Evolutionary conservation across 2,329 filamentous ascomycete genomes (phyloP).

Genomic region (Alternaria burnsii): DNA sequence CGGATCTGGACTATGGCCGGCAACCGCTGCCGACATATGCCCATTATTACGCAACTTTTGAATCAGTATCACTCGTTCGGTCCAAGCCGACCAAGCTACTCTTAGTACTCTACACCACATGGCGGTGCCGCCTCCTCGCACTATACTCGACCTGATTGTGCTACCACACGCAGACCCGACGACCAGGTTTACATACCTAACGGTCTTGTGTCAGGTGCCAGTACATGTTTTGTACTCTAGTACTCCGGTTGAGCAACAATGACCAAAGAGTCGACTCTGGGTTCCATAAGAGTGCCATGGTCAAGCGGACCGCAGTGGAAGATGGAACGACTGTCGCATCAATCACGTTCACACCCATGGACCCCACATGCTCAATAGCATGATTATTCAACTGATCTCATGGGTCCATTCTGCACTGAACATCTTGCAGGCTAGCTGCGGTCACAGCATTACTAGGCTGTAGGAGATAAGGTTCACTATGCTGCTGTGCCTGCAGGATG

Average conservation of each 20-base stretch:
- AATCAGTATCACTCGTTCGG: conserved; percentile 12
- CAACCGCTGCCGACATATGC: not conserved
- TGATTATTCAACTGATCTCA: not conserved
- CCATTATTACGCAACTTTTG: conserved; percentile 1
- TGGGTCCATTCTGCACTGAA: conserved; percentile 26
- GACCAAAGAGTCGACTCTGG: not conserved
- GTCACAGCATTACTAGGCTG: conserved; percentile 31
- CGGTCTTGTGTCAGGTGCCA: conserved; percentile 46
- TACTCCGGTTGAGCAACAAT: conserved; percentile 11
- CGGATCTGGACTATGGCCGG: not conserved
- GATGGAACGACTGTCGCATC: not conserved
- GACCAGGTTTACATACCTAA: conserved; percentile 45
- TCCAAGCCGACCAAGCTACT: conserved; percentile 23
- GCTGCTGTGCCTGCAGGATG: conserved; percentile 31
- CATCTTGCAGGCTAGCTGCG: conserved; percentile 31
- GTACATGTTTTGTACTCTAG: conserved; percentile 37
- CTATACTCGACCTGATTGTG: conserved; percentile 35
- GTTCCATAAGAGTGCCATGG: conserved; percentile 13
- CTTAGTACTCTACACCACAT: conserved; percentile 31
- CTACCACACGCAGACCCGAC: conserved; percentile 41
- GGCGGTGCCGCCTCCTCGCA: conserved; percentile 28
- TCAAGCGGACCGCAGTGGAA: not conserved
- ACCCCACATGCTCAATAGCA: not conserved
- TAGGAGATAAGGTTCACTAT: conserved; percentile 16
- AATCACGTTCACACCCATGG: not conserved